Evolutionary conservation across 2,329 filamentous ascomycete genomes (phyloP).

Genomic region (Nothopassalora personata): DNA sequence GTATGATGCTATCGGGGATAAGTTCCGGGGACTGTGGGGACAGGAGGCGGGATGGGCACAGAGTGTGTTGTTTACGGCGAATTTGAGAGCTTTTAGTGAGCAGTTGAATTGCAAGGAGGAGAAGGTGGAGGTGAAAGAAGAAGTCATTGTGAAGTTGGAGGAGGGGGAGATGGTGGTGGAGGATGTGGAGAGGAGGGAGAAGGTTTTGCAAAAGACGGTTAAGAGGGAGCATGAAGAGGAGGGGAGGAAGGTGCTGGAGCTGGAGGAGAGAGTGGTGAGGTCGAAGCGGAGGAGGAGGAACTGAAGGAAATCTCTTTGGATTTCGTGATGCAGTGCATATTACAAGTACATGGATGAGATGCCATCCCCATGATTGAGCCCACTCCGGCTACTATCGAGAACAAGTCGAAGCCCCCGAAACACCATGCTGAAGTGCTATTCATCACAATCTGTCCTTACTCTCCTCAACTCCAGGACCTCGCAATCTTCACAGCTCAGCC

Average conservation of each 20-base stretch:
- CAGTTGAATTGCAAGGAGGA: slow-evolving; percentile 47
- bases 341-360: background rate
- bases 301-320: slow-evolving; percentile 7
- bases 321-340: background rate
- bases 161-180: slow-evolving; percentile 26
- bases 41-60: slow-evolving; percentile 95
- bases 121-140: slow-evolving; percentile 33
- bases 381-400: background rate
- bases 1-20: slow-evolving; percentile 84
- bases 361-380: background rate
- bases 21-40: slow-evolving; percentile 87
- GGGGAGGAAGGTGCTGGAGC: slow-evolving; percentile 35
- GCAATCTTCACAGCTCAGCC: background rate
- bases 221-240: slow-evolving; percentile 37
- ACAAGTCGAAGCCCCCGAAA: background rate
- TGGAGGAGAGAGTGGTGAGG: slow-evolving; percentile 35
- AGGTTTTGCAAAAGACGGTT: slow-evolving; percentile 34
- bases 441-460: background rate
- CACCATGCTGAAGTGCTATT: background rate
- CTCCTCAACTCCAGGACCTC: background rate
- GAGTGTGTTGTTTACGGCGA: slow-evolving; percentile 91
- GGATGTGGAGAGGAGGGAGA: slow-evolving; percentile 32
- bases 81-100: slow-evolving; percentile 78
- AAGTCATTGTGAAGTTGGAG: slow-evolving; percentile 31
- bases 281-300: slow-evolving; percentile 34